phyloP scores from a whole-genome alignment of 106 monocot genomes.

The Platanthera guangdongensis region DNA sequence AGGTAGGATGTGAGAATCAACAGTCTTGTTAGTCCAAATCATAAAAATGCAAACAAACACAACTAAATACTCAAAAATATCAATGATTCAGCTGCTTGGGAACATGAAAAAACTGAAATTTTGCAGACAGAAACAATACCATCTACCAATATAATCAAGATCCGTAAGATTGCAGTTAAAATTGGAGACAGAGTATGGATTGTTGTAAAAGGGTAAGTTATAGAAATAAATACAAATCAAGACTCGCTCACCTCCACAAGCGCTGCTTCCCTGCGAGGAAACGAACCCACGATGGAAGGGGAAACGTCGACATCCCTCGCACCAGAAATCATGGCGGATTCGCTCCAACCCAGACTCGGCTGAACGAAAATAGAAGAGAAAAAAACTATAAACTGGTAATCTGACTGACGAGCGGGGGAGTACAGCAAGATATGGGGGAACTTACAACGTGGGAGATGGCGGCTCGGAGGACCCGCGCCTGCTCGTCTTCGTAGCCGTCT shows the following conservation, averaged over 20 bases:
- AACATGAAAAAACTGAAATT: too few relatives aligned
- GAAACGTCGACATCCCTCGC: slow-evolving; percentile 81
- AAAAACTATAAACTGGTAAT: background rate
- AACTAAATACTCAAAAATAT: too few relatives aligned
- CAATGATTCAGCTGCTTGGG: too few relatives aligned
- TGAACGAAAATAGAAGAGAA: slow-evolving; percentile 8
- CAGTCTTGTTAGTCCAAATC: too few relatives aligned
- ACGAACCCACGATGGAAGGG: slow-evolving; percentile 69
- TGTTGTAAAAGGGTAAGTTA: background rate
- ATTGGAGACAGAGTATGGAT: too few relatives aligned
- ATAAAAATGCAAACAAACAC: too few relatives aligned
- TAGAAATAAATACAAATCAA: background rate
- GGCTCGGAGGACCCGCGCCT: slow-evolving; percentile 56
- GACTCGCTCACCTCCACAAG: slow-evolving; percentile 3
- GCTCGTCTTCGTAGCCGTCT: slow-evolving; percentile 55
- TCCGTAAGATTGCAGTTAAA: too few relatives aligned
- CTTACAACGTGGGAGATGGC: slow-evolving; percentile 61
- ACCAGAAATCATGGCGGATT: slow-evolving; percentile 60
- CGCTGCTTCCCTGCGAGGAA: slow-evolving; percentile 52
- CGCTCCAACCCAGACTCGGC: slow-evolving; percentile 61
- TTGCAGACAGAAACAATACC: too few relatives aligned
- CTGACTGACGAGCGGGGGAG: background rate
- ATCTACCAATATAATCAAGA: too few relatives aligned
- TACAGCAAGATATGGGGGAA: background rate
- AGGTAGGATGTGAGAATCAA: too few relatives aligned